phyloP scores from a whole-genome alignment of 192 early-diverging fungal genomes.

The Coemansia reversa region DNA sequence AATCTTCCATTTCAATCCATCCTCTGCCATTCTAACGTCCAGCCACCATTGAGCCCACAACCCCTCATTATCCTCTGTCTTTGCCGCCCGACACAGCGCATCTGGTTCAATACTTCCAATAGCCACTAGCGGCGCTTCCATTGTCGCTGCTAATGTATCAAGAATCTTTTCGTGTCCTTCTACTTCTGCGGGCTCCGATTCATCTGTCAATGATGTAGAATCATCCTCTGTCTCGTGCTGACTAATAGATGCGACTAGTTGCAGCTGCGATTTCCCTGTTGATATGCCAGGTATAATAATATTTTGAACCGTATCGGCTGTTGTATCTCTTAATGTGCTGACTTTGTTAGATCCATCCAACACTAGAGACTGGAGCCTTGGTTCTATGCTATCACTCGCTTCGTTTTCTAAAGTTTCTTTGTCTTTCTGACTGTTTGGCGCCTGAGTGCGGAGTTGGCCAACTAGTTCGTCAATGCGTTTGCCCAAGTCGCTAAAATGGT shows the following conservation, averaged over 20 bases:
- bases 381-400: too few relatives aligned
- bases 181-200: neutral
- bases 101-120: conserved; percentile 1
- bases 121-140: conserved; percentile 30
- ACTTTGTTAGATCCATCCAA: neutral
- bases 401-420: neutral
- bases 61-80: neutral
- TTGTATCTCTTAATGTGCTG: too few relatives aligned
- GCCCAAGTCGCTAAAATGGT: neutral
- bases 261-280: neutral
- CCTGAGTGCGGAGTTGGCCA: neutral
- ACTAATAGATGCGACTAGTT: neutral
- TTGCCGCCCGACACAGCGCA: neutral
- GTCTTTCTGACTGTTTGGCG: neutral
- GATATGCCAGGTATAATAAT: conserved; percentile 13
- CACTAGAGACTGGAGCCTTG: neutral
- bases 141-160: conserved; percentile 9
- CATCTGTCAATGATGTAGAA: too few relatives aligned
- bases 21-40: neutral
- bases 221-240: neutral
- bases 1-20: neutral
- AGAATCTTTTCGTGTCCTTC: neutral
- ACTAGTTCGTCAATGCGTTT: conserved; percentile 3
- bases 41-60: conserved; percentile 28
- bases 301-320: neutral